phyloP scores from a whole-genome alignment of 2,329 filamentous ascomycete genomes.

The Clarireedia sp. region DNA sequence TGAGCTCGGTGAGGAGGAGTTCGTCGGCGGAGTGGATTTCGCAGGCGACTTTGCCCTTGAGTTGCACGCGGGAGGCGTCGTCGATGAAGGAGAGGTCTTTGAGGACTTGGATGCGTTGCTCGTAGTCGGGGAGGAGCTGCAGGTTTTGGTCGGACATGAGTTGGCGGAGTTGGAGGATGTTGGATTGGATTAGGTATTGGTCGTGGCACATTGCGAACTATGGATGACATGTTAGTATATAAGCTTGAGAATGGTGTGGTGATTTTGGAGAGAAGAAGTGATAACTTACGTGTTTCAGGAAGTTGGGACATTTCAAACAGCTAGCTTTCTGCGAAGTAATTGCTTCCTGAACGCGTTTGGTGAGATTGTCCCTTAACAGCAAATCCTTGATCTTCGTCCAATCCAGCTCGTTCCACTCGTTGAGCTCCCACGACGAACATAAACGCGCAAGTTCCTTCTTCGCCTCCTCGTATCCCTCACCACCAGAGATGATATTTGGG shows the following conservation, averaged over 20 bases:
- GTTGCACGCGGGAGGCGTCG: slow-evolving; percentile 73
- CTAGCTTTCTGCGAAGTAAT: slow-evolving; percentile 54
- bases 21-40: slow-evolving; percentile 97
- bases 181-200: slow-evolving; percentile 92
- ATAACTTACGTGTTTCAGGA: slow-evolving; percentile 73
- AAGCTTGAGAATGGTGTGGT: background rate
- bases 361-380: slow-evolving; percentile 69
- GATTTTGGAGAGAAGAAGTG: background rate
- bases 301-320: slow-evolving; percentile 64
- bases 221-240: background rate
- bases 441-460: slow-evolving; percentile 62
- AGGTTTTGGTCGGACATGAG: slow-evolving; percentile 94
- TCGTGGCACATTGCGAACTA: slow-evolving; percentile 94
- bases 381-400: slow-evolving; percentile 77
- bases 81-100: slow-evolving; percentile 92
- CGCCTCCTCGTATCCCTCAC: slow-evolving; percentile 44
- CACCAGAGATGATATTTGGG: slow-evolving; percentile 49
- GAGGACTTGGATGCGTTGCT: slow-evolving; percentile 86
- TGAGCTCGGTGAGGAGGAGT: slow-evolving; percentile 88
- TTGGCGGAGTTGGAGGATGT: slow-evolving; percentile 78
- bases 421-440: slow-evolving; percentile 64
- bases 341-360: slow-evolving; percentile 59
- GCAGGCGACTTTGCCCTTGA: slow-evolving; percentile 97
- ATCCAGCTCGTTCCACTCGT: slow-evolving; percentile 77
- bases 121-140: slow-evolving; percentile 90